Evolutionary conservation across 2,329 filamentous ascomycete genomes (phyloP).

Genomic region (Trichoderma sp.): DNA sequence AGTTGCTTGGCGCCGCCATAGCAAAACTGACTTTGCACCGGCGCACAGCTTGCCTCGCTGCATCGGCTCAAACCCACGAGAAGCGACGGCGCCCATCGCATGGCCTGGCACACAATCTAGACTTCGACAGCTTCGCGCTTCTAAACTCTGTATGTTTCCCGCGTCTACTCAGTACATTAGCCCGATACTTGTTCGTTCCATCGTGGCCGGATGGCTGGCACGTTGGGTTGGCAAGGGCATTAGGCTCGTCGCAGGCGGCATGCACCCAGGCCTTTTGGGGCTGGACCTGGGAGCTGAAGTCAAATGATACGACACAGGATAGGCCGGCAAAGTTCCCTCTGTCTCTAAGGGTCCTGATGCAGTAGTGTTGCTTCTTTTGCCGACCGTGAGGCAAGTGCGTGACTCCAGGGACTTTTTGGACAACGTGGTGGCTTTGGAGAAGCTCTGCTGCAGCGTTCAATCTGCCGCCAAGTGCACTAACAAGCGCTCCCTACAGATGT

Average conservation of each 20-base stretch:
- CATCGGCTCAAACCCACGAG: constrained; percentile 1
- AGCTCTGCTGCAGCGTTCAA: not conserved
- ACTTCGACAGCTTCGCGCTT: not conserved
- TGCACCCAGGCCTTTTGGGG: not conserved
- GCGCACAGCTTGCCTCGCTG: not conserved
- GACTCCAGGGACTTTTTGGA: not conserved
- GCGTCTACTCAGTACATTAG: not conserved
- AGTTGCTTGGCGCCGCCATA: not conserved
- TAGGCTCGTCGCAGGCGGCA: not conserved
- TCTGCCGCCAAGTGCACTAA: not conserved
- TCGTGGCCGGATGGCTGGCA: not conserved
- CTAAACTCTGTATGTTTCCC: not conserved
- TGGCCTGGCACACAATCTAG: not conserved
- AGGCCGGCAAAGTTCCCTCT: constrained; percentile 16
- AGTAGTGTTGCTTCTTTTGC: not conserved
- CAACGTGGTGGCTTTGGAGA: not conserved
- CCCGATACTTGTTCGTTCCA: not conserved
- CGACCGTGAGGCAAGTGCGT: not conserved
- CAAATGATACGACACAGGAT: not conserved
- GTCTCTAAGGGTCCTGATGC: not conserved
- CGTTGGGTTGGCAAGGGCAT: not conserved
- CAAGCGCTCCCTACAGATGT: not conserved
- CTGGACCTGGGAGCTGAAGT: constrained; percentile 8
- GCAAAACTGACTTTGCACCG: constrained; percentile 8
- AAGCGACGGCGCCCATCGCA: not conserved